phyloP scores from a whole-genome alignment of 73 alveolate genomes.

The Paramecium sexaurelia region DNA sequence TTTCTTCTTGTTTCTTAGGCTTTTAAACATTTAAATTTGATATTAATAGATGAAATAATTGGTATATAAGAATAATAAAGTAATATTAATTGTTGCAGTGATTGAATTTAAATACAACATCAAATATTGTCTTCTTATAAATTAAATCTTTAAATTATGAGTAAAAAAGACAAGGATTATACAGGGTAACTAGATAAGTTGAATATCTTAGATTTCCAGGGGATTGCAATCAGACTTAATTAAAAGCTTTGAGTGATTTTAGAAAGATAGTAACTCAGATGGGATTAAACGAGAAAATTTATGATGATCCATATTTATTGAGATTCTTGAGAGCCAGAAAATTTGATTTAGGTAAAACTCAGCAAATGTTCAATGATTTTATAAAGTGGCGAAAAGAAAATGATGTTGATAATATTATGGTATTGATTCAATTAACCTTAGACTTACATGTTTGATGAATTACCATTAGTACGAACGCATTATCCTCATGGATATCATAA shows the following conservation, averaged over 20 bases:
- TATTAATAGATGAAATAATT: too few relatives aligned
- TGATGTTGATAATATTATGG: conserved; percentile 68
- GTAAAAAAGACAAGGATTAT: conserved; percentile 24
- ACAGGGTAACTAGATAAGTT: not conserved
- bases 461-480: conserved; percentile 69
- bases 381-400: conserved; percentile 75
- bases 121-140: not conserved
- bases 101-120: too few relatives aligned
- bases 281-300: not conserved
- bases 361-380: conserved; percentile 75
- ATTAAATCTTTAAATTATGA: not conserved
- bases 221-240: not conserved
- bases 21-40: too few relatives aligned
- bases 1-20: too few relatives aligned
- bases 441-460: conserved; percentile 52
- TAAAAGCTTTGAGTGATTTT: conserved; percentile 28
- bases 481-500: conserved; percentile 84
- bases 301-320: conserved; percentile 85
- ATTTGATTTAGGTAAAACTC: conserved; percentile 76
- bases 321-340: conserved; percentile 93
- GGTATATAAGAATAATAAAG: not conserved
- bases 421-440: not conserved
- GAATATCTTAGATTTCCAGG: conserved; percentile 26
- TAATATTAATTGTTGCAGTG: too few relatives aligned
- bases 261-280: not conserved